Evolutionary conservation across 495 filamentous ascomycete species (phyloP).

Genomic region (Chaetomium cochliodes): DNA sequence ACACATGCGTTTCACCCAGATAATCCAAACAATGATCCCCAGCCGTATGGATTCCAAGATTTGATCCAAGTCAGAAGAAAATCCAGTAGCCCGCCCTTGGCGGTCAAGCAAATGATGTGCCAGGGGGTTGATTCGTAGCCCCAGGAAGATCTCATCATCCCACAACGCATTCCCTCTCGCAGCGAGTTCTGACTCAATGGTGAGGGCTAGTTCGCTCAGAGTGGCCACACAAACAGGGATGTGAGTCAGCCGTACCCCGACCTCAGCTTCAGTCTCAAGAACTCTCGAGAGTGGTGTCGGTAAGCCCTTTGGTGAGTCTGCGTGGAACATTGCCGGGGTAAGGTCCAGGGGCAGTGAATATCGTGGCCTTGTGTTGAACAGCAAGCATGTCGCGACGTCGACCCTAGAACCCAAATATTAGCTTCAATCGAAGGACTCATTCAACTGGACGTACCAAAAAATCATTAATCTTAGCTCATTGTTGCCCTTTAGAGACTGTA

Average conservation of each 20-base stretch:
- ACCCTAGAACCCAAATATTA: background rate
- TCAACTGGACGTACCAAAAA: background rate
- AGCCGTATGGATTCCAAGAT: background rate
- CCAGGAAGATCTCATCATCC: conserved; percentile 2
- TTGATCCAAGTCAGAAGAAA: background rate
- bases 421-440: background rate
- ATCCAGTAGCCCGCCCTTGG: background rate
- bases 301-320: background rate
- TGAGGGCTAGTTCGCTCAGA: background rate
- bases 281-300: background rate
- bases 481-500: background rate
- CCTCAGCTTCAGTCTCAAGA: background rate
- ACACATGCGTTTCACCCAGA: conserved; percentile 3
- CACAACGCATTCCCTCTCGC: conserved; percentile 1
- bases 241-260: background rate
- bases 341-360: background rate
- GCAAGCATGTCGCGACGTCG: conserved; percentile 1
- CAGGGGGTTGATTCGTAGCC: conserved; percentile 2
- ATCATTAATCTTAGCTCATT: background rate
- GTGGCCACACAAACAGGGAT: background rate
- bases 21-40: background rate
- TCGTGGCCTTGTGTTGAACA: conserved; percentile 2
- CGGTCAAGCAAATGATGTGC: background rate
- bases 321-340: background rate
- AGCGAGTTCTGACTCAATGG: background rate